Evolutionary conservation across 768 basidiomycete species (phyloP).

Genomic region (Nevesoporus exiguus): DNA sequence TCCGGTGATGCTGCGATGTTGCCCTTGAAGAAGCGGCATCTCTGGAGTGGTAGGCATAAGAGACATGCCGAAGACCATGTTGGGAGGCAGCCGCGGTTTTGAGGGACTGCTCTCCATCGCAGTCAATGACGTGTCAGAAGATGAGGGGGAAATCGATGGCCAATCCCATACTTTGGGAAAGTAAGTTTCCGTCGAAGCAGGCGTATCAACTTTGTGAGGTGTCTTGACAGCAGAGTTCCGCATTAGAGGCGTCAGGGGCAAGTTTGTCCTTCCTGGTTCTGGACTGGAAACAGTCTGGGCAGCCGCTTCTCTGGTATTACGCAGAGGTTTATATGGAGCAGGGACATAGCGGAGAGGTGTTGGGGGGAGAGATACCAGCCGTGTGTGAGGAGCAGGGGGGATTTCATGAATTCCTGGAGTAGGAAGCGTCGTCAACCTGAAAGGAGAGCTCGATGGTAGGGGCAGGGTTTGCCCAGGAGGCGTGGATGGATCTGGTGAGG

Average conservation of each 20-base stretch:
- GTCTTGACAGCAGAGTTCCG: slow-evolving; percentile 84
- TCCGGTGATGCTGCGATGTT: slow-evolving; percentile 62
- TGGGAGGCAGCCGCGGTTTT: slow-evolving; percentile 15
- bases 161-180: slow-evolving; percentile 87
- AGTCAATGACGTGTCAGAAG: slow-evolving; percentile 25
- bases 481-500: slow-evolving; percentile 32
- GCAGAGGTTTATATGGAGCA: slow-evolving; percentile 14
- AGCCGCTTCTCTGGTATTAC: slow-evolving; percentile 16
- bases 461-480: slow-evolving; percentile 33
- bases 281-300: slow-evolving; percentile 24
- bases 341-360: slow-evolving; percentile 27
- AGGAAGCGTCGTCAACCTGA: slow-evolving; percentile 49
- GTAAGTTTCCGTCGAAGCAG: slow-evolving; percentile 65
- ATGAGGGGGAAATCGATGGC: slow-evolving; percentile 36
- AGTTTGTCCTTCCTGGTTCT: slow-evolving; percentile 35
- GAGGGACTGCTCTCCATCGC: slow-evolving; percentile 18
- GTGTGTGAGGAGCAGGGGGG: slow-evolving; percentile 58
- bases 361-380: slow-evolving; percentile 46
- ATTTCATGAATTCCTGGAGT: slow-evolving; percentile 62
- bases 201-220: slow-evolving; percentile 62
- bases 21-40: slow-evolving; percentile 62
- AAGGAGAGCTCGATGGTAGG: slow-evolving; percentile 33
- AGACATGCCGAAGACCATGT: slow-evolving; percentile 59
- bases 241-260: slow-evolving; percentile 61
- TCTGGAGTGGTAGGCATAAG: slow-evolving; percentile 62